Conservation (phyloP, 192 early-diverging fungal species). For the Glomus cerebriforme region DNA sequence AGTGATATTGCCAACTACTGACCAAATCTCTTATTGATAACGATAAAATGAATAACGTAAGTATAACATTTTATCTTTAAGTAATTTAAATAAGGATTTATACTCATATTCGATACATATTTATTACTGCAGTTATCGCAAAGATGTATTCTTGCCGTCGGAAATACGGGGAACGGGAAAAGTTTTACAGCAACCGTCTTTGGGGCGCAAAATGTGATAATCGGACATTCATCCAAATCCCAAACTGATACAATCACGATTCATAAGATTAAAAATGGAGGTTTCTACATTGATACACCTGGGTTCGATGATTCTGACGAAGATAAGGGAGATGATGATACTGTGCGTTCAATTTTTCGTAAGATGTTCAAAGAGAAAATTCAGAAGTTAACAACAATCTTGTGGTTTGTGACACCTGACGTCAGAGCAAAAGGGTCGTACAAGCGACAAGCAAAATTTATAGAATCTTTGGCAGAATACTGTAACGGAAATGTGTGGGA, state of each 20-base stretch:
- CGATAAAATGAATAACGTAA: not conserved
- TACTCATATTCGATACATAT: not conserved
- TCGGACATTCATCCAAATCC: slow-evolving; percentile 11
- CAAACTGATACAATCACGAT: slow-evolving; percentile 5
- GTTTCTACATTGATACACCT: slow-evolving; percentile 28
- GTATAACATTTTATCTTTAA: not conserved
- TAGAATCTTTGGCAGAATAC: slow-evolving; percentile 15
- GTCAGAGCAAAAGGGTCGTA: not conserved
- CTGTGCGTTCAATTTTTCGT: slow-evolving; percentile 4
- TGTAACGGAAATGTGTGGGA: slow-evolving; percentile 29
- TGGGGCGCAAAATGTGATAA: slow-evolving; percentile 11
- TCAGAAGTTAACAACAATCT: slow-evolving; percentile 6
- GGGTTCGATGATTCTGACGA: slow-evolving; percentile 25
- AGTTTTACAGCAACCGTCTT: slow-evolving; percentile 34
- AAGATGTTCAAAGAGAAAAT: not conserved
- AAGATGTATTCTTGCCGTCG: slow-evolving; percentile 13
- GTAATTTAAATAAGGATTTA: not conserved
- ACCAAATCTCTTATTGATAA: no score
- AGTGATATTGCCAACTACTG: no score
- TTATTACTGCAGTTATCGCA: not conserved
- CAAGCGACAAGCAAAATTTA: slow-evolving; percentile 21
- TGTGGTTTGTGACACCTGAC: slow-evolving; percentile 12
- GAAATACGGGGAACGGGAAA: slow-evolving; percentile 7
- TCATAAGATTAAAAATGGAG: slow-evolving; percentile 4
- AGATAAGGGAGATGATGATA: slow-evolving; percentile 14